Evolutionary conservation across 2,329 filamentous ascomycete species (phyloP), one percentile per base, ranked within the genome.

Genomic region (Neopestalotiopsis sp.): DNA sequence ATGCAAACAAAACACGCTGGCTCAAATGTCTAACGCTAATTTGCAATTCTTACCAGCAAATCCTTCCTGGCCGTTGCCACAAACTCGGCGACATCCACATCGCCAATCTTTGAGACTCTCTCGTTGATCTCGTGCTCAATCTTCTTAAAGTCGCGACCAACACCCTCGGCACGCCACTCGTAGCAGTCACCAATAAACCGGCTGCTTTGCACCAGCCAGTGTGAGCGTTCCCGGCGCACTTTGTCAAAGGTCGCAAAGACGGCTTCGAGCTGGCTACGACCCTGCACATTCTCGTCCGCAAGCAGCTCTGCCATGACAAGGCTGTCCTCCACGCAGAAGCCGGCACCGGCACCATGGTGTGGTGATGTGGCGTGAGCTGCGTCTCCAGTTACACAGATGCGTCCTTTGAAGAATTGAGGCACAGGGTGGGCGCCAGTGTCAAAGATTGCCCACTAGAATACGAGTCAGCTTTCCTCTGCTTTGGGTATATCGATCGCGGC

Each of bases 201-300:
- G 42, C 68, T 70, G 62, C 66, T 67, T 61, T 68, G 66, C 4
- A 68, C 68, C 14, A 70, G 56, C 68, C 68, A 70, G 17, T 70
- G 61, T 1, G 65, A 40, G 7, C 68, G 61, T 2, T 61, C 57
- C 6, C 65, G 59, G 20, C 68, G 49, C 4, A 52, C 38, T 3
- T 58, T 49, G 65, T 69, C 68, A 24, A 49, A 69, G 2, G 65
- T 49, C 3, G 38, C 59, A 30, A 67, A 69, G 0, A 40, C 65
- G 32, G 68, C 65, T 4, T 45, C 64, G 7, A 69, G 30, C 14
- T 63, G 9, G 10, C 24, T 24, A 0, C n/a, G 30, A 2, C 4
- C 17, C 7, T 13, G 28, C 20, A 49, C 57, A 3, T 12, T n/a
- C 14, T 45, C n/a, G 28, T 66, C 64, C 6, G 61, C 61, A 14